Evolutionary conservation across 495 filamentous ascomycete species (phyloP), one percentile per base, ranked within the genome.

Genomic region (Ramalina intermedia): DNA sequence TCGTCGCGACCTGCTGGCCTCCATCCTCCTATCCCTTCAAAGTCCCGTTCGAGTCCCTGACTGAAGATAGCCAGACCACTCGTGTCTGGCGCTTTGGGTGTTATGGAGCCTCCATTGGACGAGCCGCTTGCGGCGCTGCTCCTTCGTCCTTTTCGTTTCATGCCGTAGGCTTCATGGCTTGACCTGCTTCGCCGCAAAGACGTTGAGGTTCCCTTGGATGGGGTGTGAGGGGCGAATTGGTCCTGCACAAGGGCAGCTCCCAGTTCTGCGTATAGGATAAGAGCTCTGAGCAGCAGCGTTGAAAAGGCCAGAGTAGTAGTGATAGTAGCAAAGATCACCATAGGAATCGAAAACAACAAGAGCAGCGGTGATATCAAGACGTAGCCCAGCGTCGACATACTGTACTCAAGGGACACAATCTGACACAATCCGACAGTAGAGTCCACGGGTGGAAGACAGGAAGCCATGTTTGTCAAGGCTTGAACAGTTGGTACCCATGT

Each of bases 11-110:
- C 51, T 17, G 48, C 47, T 23, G 51, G 24, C 26, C 82, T 69
- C 85, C 84, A 89, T 1, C 86, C 86, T 12, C 86, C 86, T 3
- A 93, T 72, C n/a, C 85, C 86, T 65, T 93, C 86, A 55, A 82
- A 93, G 63, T 93, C 86, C 5, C 85, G 71, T 45, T 73, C 70
- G 18, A 73, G 55, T 43, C 68, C 59, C 11, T 61, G 60, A 55
- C 65, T 64, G 37, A 59, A 62, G 23, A 64, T 55, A 13, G 56
- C 54, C 9, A 55, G 42, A 20, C 58, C 46, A 42, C 46, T 47
- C 16, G 40, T 37, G 45, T 52, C 49, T 11, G 46, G 33, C 36
- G 46, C 29, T 43, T 42, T 44, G 27, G 53, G 58, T 36, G 46
- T 53, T 27, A 24, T 49, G 29, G 48, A 46, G 48, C 48, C 48